phyloP scores from a whole-genome alignment of 2,329 filamentous ascomycete genomes.

The Aspergillus quadrilineatus region DNA sequence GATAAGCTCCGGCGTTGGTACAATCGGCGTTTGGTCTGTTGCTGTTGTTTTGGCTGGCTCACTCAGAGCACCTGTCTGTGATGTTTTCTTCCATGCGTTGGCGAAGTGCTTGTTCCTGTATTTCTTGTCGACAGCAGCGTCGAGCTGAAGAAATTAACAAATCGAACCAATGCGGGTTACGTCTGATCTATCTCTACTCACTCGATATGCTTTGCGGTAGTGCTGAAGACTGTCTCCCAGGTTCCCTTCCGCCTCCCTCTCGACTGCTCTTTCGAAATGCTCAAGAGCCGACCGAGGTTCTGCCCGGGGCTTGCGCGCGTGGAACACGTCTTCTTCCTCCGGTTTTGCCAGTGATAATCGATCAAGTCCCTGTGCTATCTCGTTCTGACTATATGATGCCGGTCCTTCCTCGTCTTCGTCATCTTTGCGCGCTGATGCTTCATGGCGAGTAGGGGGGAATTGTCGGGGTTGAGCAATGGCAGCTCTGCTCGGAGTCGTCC shows the following conservation, averaged over 20 bases:
- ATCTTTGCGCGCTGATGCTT: conserved; percentile 39
- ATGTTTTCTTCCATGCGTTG: conserved; percentile 53
- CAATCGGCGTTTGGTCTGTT: conserved; percentile 47
- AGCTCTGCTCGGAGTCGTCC: conserved; percentile 16
- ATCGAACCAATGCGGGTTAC: conserved; percentile 5
- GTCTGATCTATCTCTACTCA: conserved; percentile 37
- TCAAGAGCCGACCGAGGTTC: conserved; percentile 78
- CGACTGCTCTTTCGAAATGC: conserved; percentile 87
- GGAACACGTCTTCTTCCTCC: conserved; percentile 42
- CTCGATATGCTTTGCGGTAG: conserved; percentile 87
- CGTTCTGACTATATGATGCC: conserved; percentile 26
- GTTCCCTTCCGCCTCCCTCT: conserved; percentile 80
- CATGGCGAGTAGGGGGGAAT: conserved; percentile 42
- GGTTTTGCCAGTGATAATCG: conserved; percentile 33
- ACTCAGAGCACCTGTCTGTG: conserved; percentile 48
- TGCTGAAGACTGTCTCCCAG: conserved; percentile 84
- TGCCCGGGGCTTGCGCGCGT: conserved; percentile 24
- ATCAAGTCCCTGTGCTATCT: conserved; percentile 38
- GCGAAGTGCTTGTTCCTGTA: conserved; percentile 94
- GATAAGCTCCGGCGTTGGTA: conserved; percentile 68
- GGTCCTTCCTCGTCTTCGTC: conserved; percentile 29
- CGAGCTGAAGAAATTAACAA: conserved; percentile 56
- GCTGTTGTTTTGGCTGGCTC: conserved; percentile 53
- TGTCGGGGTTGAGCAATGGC: conserved; percentile 27
- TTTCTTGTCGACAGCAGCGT: conserved; percentile 75